These are phyloP conservation scores for Fomitopsis serialis DNA, from an alignment of 768 basidiomycete genomes.

Conservation along the genomic window DNA sequence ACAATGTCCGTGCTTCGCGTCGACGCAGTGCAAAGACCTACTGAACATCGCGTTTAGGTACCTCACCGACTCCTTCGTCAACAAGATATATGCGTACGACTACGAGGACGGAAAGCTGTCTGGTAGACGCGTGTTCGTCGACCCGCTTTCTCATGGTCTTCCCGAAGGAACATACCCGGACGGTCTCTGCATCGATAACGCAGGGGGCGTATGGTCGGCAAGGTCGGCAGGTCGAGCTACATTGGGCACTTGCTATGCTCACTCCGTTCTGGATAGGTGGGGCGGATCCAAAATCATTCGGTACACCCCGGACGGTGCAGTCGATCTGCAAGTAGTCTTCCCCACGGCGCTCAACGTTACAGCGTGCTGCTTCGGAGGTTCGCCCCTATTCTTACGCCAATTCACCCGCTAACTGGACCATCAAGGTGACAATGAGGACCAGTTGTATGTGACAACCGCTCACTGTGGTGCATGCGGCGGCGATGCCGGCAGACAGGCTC, in stretches of 20 bases:
- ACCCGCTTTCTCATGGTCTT: slow-evolving; percentile 49
- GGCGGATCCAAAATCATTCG: slow-evolving; percentile 56
- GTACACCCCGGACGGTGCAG: slow-evolving; percentile 45
- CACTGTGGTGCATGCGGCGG: slow-evolving; percentile 58
- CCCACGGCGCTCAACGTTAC: slow-evolving; percentile 62
- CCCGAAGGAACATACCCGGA: slow-evolving; percentile 51
- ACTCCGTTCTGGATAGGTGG: slow-evolving; percentile 39
- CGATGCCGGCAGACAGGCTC: slow-evolving; percentile 39
- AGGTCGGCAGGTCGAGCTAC: slow-evolving; percentile 29
- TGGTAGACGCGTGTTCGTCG: slow-evolving; percentile 52
- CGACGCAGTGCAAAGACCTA: slow-evolving; percentile 5
- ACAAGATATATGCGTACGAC: slow-evolving; percentile 64
- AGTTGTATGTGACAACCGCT: slow-evolving; percentile 48
- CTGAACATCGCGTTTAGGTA: slow-evolving; percentile 39
- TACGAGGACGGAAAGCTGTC: slow-evolving; percentile 50
- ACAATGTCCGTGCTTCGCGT: slow-evolving; percentile 39
- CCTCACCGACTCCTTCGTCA: slow-evolving; percentile 64
- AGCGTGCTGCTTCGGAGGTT: slow-evolving; percentile 67
- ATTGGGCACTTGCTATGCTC: slow-evolving; percentile 1
- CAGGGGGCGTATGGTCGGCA: slow-evolving; percentile 65
- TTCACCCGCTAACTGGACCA: background rate
- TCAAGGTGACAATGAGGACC: slow-evolving; percentile 55
- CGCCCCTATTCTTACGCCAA: slow-evolving; percentile 7
- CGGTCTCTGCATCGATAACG: slow-evolving; percentile 59
- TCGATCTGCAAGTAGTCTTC: slow-evolving; percentile 53